phyloP scores from a whole-genome alignment of 352 stramenopile genomes.

The Pythium dissimile region DNA sequence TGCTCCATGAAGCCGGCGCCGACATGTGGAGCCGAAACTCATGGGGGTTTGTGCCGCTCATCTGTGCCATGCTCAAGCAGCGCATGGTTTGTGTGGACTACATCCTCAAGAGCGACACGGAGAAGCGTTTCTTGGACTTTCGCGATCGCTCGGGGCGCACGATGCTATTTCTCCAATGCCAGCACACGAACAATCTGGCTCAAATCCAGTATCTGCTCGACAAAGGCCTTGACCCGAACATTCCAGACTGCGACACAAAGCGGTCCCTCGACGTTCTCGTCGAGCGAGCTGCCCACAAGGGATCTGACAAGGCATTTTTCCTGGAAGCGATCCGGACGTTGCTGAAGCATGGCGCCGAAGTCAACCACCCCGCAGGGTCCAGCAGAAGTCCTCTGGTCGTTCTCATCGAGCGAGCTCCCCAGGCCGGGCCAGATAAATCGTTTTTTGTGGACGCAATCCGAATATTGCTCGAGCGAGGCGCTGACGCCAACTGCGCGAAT shows the following conservation, averaged over 20 bases:
- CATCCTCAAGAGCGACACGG: slow-evolving; percentile 50
- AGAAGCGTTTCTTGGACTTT: slow-evolving; percentile 61
- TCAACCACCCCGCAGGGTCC: not conserved
- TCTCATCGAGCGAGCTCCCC: not conserved
- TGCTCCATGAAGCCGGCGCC: slow-evolving; percentile 45
- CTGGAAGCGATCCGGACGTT: slow-evolving; percentile 22
- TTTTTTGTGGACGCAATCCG: not conserved
- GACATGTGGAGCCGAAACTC: slow-evolving; percentile 63
- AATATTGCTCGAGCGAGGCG: not conserved
- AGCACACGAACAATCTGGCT: slow-evolving; percentile 47
- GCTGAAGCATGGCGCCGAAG: not conserved
- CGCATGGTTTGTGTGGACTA: slow-evolving; percentile 46
- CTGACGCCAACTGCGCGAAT: not conserved
- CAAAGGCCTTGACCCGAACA: slow-evolving; percentile 64
- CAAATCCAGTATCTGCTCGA: slow-evolving; percentile 59
- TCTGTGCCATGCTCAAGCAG: slow-evolving; percentile 64
- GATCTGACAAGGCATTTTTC: slow-evolving; percentile 29
- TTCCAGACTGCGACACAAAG: slow-evolving; percentile 42
- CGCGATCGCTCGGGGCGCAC: slow-evolving; percentile 62
- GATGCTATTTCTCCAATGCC: slow-evolving; percentile 72
- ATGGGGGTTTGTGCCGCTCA: slow-evolving; percentile 69
- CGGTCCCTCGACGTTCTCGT: slow-evolving; percentile 55
- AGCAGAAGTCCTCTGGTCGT: not conserved
- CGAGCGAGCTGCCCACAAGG: slow-evolving; percentile 18
- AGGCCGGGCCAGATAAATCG: not conserved